phyloP scores from a whole-genome alignment of 345 rosid species.

The Kernera saxatilis region DNA sequence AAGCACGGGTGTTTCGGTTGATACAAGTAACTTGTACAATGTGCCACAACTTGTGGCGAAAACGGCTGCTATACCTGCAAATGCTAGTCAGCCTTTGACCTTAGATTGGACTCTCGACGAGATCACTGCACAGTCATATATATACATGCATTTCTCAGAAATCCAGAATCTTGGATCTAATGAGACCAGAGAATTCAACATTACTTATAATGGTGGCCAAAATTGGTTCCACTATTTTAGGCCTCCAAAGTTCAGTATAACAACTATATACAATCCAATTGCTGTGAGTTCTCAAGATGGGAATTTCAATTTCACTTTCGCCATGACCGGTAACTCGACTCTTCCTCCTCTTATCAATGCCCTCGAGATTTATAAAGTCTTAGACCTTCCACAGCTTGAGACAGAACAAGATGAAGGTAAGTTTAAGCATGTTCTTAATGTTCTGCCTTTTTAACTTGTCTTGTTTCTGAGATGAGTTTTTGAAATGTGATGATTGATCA shows the following conservation, averaged over 20 bases:
- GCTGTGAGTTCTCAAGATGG: conserved; percentile 22
- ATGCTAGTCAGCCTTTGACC: neutral
- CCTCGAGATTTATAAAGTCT: conserved; percentile 29
- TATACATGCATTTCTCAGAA: conserved; percentile 49
- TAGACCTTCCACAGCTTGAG: conserved; percentile 4
- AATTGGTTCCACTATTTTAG: conserved; percentile 6
- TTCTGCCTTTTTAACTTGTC: neutral
- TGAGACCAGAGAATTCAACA: conserved; percentile 33
- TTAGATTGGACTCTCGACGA: neutral
- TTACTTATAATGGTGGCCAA: conserved; percentile 20
- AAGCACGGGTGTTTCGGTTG: neutral
- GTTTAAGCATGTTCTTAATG: neutral
- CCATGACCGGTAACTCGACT: conserved; percentile 20
- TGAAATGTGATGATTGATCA: conserved; percentile 7
- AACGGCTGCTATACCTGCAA: conserved; percentile 29
- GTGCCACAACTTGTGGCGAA: conserved; percentile 27
- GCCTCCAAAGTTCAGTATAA: conserved; percentile 18
- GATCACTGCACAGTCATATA: conserved; percentile 5
- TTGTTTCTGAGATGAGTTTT: neutral
- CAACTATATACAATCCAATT: conserved; percentile 12
- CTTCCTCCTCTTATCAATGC: conserved; percentile 40
- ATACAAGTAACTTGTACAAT: neutral
- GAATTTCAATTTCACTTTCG: neutral
- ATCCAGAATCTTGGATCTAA: conserved; percentile 16
- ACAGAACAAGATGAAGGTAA: conserved; percentile 34